Evolutionary conservation across 2,329 filamentous ascomycete genomes (phyloP), one percentile per base, ranked within the genome.

Genomic region (Botrytis squamosa): DNA sequence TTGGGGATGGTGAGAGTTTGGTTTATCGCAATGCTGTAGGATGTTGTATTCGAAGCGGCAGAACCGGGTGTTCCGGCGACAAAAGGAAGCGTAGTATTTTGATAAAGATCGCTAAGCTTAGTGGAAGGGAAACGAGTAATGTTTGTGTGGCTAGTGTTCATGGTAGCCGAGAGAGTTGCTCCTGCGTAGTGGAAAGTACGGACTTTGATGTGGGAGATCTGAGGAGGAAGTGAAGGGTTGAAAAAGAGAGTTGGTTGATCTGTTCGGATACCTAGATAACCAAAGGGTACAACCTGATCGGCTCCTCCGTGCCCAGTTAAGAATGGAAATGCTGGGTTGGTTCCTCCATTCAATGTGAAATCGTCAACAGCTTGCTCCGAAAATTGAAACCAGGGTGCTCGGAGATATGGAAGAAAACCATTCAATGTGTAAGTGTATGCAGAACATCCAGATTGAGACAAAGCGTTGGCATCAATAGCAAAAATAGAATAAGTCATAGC

Each of bases 401-500:
- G 85, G 0, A 87, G 83, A 77, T 93, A 93, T 0, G 91, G 90
- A 42, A 88, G 84, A 44, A 87, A 88, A 0, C 88, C 88, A 75
- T 90, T 89, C 29, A 92, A 84, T 10, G 88, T 86, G 79, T 93
- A 93, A 0, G 90, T 92, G 79, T 89, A 92, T 6, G 88, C 86
- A 1, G 90, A 88, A 80, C 91, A 93, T 3, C 91, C 91, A 3
- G 89, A 91, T 2, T 87, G 88, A 1, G 89, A 90, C 18, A 92
- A 84, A 66, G 88, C 85, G 73, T 90, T 91, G 22, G 91, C 90
- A 44, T 90, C 88, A 66, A 92, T 88, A 65, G 88, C 88, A 81
- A 92, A 92, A 16, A 91, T 88, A 16, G 89, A 89, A 81, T 91
- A 93, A 2, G 91, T 93, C 91, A 93, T 93, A 4, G 88, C 91